Evolutionary conservation across 306 rosid genomes (phyloP).

Genomic region (Prinsepia uniflora): DNA sequence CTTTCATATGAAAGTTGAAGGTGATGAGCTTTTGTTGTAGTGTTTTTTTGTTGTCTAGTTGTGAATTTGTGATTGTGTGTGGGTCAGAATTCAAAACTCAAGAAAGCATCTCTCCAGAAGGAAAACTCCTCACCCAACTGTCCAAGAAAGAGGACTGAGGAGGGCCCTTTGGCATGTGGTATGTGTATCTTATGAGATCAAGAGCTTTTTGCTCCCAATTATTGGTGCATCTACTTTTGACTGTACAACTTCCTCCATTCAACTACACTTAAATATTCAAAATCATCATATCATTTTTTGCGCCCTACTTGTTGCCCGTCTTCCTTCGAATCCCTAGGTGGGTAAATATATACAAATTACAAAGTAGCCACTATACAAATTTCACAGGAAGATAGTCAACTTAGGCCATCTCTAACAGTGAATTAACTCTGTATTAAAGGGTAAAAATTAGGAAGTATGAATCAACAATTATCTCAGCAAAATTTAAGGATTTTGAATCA

Average conservation of each 20-base stretch:
- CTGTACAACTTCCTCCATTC: not conserved
- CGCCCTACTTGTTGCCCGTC: no score
- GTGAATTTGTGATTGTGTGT: not conserved
- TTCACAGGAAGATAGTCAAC: no score
- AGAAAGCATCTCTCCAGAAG: slow-evolving; percentile 20
- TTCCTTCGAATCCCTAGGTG: no score
- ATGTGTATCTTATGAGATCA: not conserved
- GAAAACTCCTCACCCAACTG: not conserved
- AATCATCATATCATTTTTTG: no score
- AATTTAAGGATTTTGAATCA: no score
- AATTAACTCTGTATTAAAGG: no score
- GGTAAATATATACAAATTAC: no score
- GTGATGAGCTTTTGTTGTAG: not conserved
- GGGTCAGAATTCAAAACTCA: slow-evolving; percentile 4
- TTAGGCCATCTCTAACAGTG: no score
- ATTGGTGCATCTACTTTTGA: slow-evolving; percentile 9
- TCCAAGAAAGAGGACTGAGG: not conserved
- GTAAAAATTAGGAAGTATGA: no score
- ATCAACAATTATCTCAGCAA: no score
- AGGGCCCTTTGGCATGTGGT: slow-evolving; percentile 34
- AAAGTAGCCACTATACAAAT: no score
- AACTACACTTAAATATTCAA: no score
- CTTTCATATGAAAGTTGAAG: not conserved
- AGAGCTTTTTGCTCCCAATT: slow-evolving; percentile 4
- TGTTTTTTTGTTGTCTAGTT: slow-evolving; percentile 8